Evolutionary conservation across 208 protist genomes (phyloP).

Genomic region (Leishmania guyanensis): DNA sequence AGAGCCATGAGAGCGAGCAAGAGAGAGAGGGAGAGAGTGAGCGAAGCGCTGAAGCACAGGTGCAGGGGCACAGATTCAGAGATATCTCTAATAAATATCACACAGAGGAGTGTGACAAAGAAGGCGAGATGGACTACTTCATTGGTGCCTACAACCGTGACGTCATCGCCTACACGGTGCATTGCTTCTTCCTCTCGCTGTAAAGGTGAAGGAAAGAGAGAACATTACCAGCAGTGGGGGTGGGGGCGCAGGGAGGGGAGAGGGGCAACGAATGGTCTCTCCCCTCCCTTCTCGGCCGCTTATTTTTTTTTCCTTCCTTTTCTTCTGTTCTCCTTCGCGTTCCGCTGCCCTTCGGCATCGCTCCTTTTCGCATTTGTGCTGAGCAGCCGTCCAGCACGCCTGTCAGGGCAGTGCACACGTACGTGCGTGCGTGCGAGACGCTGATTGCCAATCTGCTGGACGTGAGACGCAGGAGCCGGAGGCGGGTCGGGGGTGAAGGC

Average conservation of each 20-base stretch:
- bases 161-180: background rate
- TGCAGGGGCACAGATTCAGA: no score
- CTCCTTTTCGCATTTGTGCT: background rate
- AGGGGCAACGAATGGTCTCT: no score
- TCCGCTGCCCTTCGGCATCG: no score
- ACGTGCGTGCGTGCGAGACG: background rate
- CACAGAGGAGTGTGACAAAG: no score
- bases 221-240: background rate
- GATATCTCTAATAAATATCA: no score
- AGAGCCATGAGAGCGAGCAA: background rate
- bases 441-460: background rate
- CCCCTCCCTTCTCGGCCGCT: background rate
- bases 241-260: background rate
- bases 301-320: background rate
- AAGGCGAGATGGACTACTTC: background rate
- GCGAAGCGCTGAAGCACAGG: no score
- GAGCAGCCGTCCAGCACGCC: background rate
- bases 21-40: background rate
- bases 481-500: background rate
- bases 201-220: background rate
- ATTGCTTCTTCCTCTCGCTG: background rate
- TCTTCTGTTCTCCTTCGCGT: background rate
- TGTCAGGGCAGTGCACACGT: background rate
- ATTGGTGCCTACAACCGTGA: background rate
- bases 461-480: background rate